phyloP scores from a whole-genome alignment of 169 alveolate species.

The Cryptosporidium andersoni region DNA sequence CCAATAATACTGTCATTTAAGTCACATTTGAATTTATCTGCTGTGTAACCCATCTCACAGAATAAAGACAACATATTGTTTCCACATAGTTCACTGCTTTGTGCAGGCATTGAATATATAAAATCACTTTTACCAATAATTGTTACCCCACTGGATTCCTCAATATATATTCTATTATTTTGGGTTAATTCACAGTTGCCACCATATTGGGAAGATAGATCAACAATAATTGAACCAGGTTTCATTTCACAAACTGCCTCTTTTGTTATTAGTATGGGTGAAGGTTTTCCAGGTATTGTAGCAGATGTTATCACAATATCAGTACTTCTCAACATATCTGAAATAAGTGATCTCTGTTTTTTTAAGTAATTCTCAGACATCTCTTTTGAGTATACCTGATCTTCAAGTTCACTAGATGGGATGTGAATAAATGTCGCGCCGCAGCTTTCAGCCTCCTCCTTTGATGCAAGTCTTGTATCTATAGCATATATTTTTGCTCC shows the following conservation, averaged over 20 bases:
- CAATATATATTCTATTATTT: constrained; percentile 67
- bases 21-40: constrained; percentile 27
- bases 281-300: constrained; percentile 77
- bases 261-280: constrained; percentile 75
- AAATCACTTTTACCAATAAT: constrained; percentile 80
- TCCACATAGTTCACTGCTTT: constrained; percentile 70
- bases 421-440: constrained; percentile 80
- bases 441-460: constrained; percentile 78
- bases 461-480: constrained; percentile 78
- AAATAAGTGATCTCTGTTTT: constrained; percentile 74
- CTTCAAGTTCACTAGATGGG: constrained; percentile 71
- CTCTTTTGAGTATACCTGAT: constrained; percentile 6
- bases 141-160: constrained; percentile 75
- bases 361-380: constrained; percentile 65
- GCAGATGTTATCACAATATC: constrained; percentile 83
- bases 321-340: constrained; percentile 70
- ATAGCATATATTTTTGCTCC: constrained; percentile 80
- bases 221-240: constrained; percentile 81
- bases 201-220: constrained; percentile 80
- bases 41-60: constrained; percentile 64
- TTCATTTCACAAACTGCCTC: constrained; percentile 78
- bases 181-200: constrained; percentile 78
- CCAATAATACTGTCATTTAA: constrained; percentile 13
- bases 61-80: constrained; percentile 69
- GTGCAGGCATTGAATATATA: constrained; percentile 78